phyloP scores from a whole-genome alignment of 1,284 basidiomycete species.

The Ceratobasidium theobromae region DNA sequence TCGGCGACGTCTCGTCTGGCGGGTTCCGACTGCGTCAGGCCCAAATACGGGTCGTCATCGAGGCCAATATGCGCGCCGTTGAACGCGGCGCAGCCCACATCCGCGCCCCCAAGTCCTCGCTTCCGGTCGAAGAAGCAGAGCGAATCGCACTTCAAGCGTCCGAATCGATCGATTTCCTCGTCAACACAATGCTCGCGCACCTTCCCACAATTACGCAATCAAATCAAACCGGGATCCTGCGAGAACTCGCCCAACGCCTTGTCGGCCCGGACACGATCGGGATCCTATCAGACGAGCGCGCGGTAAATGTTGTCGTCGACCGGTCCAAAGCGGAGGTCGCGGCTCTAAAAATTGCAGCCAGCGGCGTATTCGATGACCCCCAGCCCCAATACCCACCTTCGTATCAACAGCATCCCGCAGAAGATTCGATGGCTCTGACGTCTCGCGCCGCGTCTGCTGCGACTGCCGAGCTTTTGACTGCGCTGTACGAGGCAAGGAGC shows the following conservation, averaged over 20 bases:
- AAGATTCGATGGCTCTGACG: neutral
- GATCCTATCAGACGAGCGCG: slow-evolving; percentile 12
- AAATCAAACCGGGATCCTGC: slow-evolving; percentile 4
- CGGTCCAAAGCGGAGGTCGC: slow-evolving; percentile 18
- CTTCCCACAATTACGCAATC: slow-evolving; percentile 10
- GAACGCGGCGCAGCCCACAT: slow-evolving; percentile 39
- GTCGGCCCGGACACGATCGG: slow-evolving; percentile 24
- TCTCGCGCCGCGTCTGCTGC: slow-evolving; percentile 11
- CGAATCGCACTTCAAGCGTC: slow-evolving; percentile 37
- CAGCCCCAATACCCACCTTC: neutral
- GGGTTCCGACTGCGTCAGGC: slow-evolving; percentile 43
- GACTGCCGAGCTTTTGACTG: slow-evolving; percentile 12
- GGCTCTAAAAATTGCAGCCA: slow-evolving; percentile 11
- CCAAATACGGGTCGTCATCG: slow-evolving; percentile 42
- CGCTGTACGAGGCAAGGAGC: slow-evolving; percentile 11
- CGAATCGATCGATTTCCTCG: neutral
- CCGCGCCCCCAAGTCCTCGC: slow-evolving; percentile 2
- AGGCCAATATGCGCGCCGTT: slow-evolving; percentile 48
- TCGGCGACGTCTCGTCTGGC: slow-evolving; percentile 44
- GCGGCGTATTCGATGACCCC: slow-evolving; percentile 10
- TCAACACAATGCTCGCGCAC: slow-evolving; percentile 6
- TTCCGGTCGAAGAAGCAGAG: too few relatives aligned
- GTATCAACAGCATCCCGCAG: neutral
- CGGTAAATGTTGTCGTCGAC: slow-evolving; percentile 4
- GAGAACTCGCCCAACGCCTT: slow-evolving; percentile 10